These are phyloP conservation scores for Salix udensis DNA, from an alignment of 345 rosid genomes.

Conservation along the genomic window DNA sequence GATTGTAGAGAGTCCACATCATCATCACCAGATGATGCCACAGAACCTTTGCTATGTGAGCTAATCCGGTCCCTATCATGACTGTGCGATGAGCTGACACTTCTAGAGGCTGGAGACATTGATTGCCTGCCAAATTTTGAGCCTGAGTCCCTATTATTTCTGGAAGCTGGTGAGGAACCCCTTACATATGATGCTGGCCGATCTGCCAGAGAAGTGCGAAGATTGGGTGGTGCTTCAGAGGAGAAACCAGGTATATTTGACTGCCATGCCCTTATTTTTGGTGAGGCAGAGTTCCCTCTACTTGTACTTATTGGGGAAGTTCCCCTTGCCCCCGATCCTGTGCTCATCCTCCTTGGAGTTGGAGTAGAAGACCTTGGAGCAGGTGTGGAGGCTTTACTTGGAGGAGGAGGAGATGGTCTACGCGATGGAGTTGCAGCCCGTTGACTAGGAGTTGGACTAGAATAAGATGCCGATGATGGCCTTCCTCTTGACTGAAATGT, in stretches of 20 bases:
- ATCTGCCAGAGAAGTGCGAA: slow-evolving; percentile 88
- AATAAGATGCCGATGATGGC: slow-evolving; percentile 68
- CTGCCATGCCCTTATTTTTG: slow-evolving; percentile 89
- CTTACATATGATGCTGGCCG: slow-evolving; percentile 90
- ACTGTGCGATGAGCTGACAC: slow-evolving; percentile 80
- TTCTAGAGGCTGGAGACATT: slow-evolving; percentile 91
- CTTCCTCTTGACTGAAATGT: slow-evolving; percentile 74
- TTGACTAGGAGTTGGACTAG: slow-evolving; percentile 58
- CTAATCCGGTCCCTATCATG: slow-evolving; percentile 82
- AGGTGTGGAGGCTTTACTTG: slow-evolving; percentile 56
- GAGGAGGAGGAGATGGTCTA: slow-evolving; percentile 78
- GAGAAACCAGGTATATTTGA: slow-evolving; percentile 91
- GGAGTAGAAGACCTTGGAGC: slow-evolving; percentile 76
- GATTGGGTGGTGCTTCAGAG: slow-evolving; percentile 96
- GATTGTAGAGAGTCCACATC: slow-evolving; percentile 72
- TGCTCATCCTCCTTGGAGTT: slow-evolving; percentile 66
- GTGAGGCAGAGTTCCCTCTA: slow-evolving; percentile 85
- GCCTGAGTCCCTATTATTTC: slow-evolving; percentile 63
- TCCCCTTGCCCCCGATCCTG: slow-evolving; percentile 70
- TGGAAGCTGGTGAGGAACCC: slow-evolving; percentile 97
- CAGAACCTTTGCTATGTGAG: slow-evolving; percentile 79
- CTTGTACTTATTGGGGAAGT: slow-evolving; percentile 65
- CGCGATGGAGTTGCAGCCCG: slow-evolving; percentile 60
- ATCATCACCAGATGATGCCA: slow-evolving; percentile 92
- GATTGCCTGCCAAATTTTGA: slow-evolving; percentile 71